Evolutionary conservation across 2,329 filamentous ascomycete species (phyloP), one percentile per base, ranked within the genome.

Genomic region (Parastagonospora avenae): DNA sequence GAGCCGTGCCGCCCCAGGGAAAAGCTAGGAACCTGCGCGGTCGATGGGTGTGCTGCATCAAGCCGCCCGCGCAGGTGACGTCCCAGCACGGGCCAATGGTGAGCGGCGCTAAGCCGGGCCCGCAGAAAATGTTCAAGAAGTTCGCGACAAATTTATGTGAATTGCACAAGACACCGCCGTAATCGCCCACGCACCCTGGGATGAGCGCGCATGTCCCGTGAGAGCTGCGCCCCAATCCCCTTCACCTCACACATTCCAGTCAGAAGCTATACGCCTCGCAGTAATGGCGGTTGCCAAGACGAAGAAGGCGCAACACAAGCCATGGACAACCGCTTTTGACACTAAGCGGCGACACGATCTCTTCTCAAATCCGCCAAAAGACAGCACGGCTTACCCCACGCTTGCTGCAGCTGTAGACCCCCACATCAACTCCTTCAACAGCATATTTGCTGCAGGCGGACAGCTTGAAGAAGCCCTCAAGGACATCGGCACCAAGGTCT

Each of bases 371-470:
- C 93, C 94, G 14, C 93, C 94, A 0, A 88, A 85, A 67, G 92
- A 97, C 71, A 88, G 85, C 63, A 89, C 89, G 8, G 91, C 93
- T 52, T 97, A 96, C 70, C 94, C 94, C 11, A 84, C 89, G 16
- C 85, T 99, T 41, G 88, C 92, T 65, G 84, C 84, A 54, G 90
- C 93, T n/a, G 87, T 97, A 52, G 83, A 90, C 60, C 94, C 94
- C 42, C 94, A 99, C 75, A 89, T 97, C 64, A 88, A 97, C 68
- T 94, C 94, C 6, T 99, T 97, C 84, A 96, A 99, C 79, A 87
- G 87, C 45, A 82, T 97, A 41, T 95, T 97, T 71, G 84, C 86
- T 29, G 80, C 82, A 50, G 82, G 88, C 74, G 91, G 90, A 46
- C 79, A 88, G 45, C 73, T 99, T 46, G 84, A 89, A 42, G 86